Evolutionary conservation across 345 rosid genomes (phyloP).

Genomic region (Carallia brachiata): DNA sequence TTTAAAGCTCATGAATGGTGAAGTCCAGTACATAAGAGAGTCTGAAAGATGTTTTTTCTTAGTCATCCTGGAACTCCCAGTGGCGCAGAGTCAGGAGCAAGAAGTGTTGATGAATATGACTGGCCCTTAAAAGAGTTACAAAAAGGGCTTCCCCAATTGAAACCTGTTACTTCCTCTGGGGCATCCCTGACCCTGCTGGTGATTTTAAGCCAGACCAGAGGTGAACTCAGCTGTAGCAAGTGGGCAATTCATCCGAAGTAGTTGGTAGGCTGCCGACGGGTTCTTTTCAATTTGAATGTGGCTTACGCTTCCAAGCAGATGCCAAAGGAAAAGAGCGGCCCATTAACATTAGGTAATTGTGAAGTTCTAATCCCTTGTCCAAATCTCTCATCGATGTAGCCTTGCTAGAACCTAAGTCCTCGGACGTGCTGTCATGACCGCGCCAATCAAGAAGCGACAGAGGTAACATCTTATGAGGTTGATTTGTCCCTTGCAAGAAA

Average conservation of each 20-base stretch:
- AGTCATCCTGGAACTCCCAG: slow-evolving; percentile 66
- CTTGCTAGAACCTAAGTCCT: not conserved
- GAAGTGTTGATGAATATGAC: slow-evolving; percentile 28
- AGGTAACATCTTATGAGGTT: slow-evolving; percentile 4
- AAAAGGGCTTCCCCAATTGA: slow-evolving; percentile 14
- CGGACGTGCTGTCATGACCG: not conserved
- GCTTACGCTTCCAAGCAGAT: not conserved
- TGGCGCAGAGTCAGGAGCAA: slow-evolving; percentile 34
- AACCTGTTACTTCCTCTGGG: slow-evolving; percentile 10
- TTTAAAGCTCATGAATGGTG: slow-evolving; percentile 82
- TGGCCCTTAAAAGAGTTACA: slow-evolving; percentile 1
- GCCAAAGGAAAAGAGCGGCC: not conserved
- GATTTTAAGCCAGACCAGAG: not conserved
- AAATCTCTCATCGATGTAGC: slow-evolving; percentile 1
- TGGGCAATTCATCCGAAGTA: not conserved
- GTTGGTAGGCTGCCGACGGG: not conserved
- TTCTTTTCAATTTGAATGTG: not conserved
- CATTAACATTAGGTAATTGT: not conserved
- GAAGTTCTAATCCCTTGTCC: not conserved
- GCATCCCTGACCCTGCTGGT: not conserved
- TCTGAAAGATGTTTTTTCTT: slow-evolving; percentile 74
- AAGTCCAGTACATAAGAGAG: slow-evolving; percentile 85
- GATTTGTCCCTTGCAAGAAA: slow-evolving; percentile 1
- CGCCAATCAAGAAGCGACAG: not conserved
- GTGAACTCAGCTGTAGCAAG: slow-evolving; percentile 6